Percentiles rank a stretch among this genome's conserved stretches.
These are phyloP conservation scores for Fonsecaea multimorphosa DNA, from an alignment of 2,329 filamentous ascomycete species.

Conservation along the genomic window DNA sequence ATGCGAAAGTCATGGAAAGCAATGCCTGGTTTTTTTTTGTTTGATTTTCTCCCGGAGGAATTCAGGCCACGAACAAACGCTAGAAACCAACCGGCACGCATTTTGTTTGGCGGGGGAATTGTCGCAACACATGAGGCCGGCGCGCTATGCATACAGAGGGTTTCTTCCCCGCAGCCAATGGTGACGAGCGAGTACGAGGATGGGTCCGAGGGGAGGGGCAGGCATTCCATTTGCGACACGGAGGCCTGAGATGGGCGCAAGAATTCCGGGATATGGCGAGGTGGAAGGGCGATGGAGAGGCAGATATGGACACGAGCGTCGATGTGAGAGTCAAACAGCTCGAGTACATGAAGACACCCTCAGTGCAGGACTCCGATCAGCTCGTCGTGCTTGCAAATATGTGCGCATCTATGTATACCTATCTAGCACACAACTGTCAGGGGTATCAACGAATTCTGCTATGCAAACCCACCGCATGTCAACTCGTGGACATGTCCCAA, in stretches of 20 bases:
- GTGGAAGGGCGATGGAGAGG: too few relatives aligned
- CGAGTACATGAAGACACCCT: too few relatives aligned
- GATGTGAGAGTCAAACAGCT: too few relatives aligned
- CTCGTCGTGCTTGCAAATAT: too few relatives aligned
- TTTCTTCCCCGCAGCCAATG: constrained; percentile 19
- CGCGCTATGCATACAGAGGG: neutral
- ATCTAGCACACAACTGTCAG: constrained; percentile 5
- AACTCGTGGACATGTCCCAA: constrained; percentile 21
- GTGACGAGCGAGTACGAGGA: neutral
- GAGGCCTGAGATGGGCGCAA: too few relatives aligned
- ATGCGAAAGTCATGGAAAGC: constrained; percentile 1
- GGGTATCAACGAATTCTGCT: neutral
- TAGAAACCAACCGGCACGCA: neutral
- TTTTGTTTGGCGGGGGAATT: constrained; percentile 15
- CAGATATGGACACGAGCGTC: too few relatives aligned
- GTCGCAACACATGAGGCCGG: constrained; percentile 10
- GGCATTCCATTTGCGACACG: too few relatives aligned
- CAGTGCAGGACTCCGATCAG: too few relatives aligned
- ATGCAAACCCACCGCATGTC: neutral
- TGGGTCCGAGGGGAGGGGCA: neutral
- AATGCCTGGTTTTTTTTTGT: constrained; percentile 5
- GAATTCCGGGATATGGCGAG: neutral
- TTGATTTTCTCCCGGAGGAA: constrained; percentile 10
- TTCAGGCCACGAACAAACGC: constrained; percentile 10
- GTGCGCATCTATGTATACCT: neutral